Conservation (phyloP, 495 filamentous ascomycete genomes). For the Trichoderma reesei region DNA sequence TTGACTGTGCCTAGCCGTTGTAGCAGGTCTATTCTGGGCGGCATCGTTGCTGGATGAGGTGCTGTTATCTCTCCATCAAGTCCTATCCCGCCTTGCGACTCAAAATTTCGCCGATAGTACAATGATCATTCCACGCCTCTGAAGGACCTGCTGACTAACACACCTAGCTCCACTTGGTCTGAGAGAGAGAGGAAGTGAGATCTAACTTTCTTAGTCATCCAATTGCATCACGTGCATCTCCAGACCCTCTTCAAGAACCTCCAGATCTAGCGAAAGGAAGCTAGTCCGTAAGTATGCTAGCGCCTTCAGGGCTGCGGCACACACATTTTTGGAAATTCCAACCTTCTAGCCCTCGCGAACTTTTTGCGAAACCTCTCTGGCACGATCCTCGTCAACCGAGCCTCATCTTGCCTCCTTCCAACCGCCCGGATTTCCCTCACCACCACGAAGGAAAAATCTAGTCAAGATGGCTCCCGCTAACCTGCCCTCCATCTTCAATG, state of each 20-base stretch:
- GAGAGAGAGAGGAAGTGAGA: no score
- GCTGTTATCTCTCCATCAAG: background rate
- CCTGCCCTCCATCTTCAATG: slow-evolving; percentile 75
- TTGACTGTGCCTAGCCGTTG: slow-evolving; percentile 53
- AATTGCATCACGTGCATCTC: background rate
- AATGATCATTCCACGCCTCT: background rate
- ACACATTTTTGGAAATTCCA: slow-evolving; percentile 21
- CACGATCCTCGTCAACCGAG: slow-evolving; percentile 12
- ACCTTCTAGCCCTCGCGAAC: slow-evolving; percentile 16
- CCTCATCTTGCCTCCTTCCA: slow-evolving; percentile 16
- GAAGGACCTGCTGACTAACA: background rate
- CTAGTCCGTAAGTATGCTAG: slow-evolving; percentile 11
- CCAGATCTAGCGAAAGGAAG: background rate
- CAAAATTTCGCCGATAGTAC: slow-evolving; percentile 10
- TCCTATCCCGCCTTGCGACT: background rate
- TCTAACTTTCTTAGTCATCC: background rate
- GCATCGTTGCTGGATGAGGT: slow-evolving; percentile 43
- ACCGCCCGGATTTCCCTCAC: slow-evolving; percentile 33
- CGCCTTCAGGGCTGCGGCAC: slow-evolving; percentile 20
- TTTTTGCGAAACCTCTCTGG: slow-evolving; percentile 15
- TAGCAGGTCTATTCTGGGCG: slow-evolving; percentile 59
- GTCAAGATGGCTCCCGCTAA: slow-evolving; percentile 88
- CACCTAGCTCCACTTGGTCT: background rate
- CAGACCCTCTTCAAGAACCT: background rate
- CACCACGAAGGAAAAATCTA: slow-evolving; percentile 38